A percentile compares a stretch with the other conserved stretches of the same genome.
phyloP scores from a whole-genome alignment of 352 stramenopile species.

The Phytophthora colocasiae region DNA sequence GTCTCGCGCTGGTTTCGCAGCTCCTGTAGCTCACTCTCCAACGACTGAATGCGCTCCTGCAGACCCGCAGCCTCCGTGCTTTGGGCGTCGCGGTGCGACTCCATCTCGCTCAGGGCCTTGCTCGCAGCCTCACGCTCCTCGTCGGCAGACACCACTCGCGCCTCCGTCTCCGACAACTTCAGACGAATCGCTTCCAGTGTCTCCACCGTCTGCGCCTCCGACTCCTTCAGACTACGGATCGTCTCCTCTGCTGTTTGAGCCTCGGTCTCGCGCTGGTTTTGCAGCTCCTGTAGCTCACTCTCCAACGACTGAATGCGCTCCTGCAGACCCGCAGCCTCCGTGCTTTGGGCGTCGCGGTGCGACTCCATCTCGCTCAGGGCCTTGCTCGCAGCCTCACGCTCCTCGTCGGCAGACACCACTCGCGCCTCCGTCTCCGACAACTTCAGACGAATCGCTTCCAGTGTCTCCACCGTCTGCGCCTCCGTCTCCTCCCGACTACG shows the following conservation, averaged over 20 bases:
- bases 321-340: constrained; percentile 16
- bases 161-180: constrained; percentile 26
- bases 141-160: constrained; percentile 20
- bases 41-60: constrained; percentile 6
- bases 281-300: constrained; percentile 29
- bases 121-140: constrained; percentile 14
- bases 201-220: constrained; percentile 14
- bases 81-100: constrained; percentile 1
- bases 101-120: background rate
- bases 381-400: constrained; percentile 26
- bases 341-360: constrained; percentile 24
- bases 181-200: constrained; percentile 25
- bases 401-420: constrained; percentile 21
- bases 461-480: constrained; percentile 12
- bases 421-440: constrained; percentile 27
- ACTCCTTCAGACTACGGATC: constrained; percentile 26
- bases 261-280: constrained; percentile 20
- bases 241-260: constrained; percentile 20
- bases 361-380: constrained; percentile 27
- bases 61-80: background rate
- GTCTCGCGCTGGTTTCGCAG: background rate
- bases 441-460: constrained; percentile 33
- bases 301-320: constrained; percentile 18
- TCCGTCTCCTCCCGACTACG: constrained; percentile 24
- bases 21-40: background rate